Evolutionary conservation across 129 eudicot genomes (phyloP), one percentile per base, ranked within the genome.

Genomic region (Calendula officinalis): DNA sequence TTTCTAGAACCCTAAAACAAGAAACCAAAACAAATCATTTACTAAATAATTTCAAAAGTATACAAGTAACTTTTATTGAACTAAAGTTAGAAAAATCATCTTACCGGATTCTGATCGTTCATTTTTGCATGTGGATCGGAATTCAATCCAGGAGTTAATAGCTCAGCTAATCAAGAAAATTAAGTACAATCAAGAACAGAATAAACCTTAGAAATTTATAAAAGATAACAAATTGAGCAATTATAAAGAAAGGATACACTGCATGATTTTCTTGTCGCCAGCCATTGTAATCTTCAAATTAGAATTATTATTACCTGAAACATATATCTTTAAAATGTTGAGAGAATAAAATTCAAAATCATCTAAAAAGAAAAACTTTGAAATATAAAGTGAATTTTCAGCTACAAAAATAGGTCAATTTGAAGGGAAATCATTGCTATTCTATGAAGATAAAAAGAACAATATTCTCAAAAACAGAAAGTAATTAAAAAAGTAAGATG

Each of bases 201-300:
- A n/a, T 22, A n/a, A 51, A 40, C 3, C 7, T 34, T 27, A 51
- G 7, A 5, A 17, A 22, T 22, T 11, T 13, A 58, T 1, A 6
- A 5, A 34, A 43, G 7, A 43, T 11, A 13, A 11, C 13, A 32
- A 11, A 70, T 45, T 4, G 38, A 43, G 9, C 15, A 10, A 56
- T 43, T 43, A 40, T 11, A 1, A 45, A 44, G 41, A 69, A 40
- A 79, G 85, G 82, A 84, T 88, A 88, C 96, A 46, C 47, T 83
- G 70, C 49, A 71, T 78, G 14, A 76, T 60, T 33, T 70, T 78
- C 89, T 80, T 74, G 81, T 88, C 89, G 6, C 94, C 86, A 30
- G 83, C 81, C 96, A 88, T 86, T 56, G 33, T 67, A 60, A 22
- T 56, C 68, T 73, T 73, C 80, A 43, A 65, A 66, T 5, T 35